phyloP scores from a whole-genome alignment of 805 yeast species.

The Candida sanyiensis region DNA sequence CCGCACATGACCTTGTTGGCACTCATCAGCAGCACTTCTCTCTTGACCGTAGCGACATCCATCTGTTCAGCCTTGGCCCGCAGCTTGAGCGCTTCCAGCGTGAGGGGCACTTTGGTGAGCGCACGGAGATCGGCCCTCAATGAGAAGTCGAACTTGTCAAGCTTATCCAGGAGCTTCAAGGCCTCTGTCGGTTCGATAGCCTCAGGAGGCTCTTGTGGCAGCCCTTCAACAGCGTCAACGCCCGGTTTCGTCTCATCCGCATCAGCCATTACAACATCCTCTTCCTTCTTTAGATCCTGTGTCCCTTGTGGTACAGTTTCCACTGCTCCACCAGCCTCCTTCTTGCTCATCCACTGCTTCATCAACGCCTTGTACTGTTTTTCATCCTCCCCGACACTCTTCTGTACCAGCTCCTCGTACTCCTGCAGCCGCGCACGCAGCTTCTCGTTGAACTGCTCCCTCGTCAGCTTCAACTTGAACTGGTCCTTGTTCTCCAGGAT shows the following conservation, averaged over 20 bases:
- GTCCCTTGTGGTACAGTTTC: too few relatives aligned
- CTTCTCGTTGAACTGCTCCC: conserved; percentile 18
- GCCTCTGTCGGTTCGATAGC: too few relatives aligned
- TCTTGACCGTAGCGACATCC: conserved; percentile 44
- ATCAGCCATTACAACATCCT: not conserved
- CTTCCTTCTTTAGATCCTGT: conserved; percentile 13
- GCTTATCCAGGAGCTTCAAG: conserved; percentile 37
- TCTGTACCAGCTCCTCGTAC: conserved; percentile 8
- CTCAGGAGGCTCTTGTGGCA: too few relatives aligned
- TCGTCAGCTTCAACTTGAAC: conserved; percentile 19
- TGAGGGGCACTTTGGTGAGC: conserved; percentile 37
- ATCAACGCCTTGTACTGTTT: conserved; percentile 10
- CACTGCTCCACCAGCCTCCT: too few relatives aligned
- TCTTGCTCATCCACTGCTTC: conserved; percentile 5
- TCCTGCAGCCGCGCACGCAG: conserved; percentile 10
- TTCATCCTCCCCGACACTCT: conserved; percentile 8
- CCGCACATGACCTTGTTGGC: conserved; percentile 78
- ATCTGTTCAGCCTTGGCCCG: conserved; percentile 52
- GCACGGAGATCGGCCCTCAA: not conserved
- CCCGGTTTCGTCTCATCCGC: not conserved
- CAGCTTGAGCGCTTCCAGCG: conserved; percentile 46
- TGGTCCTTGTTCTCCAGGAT: conserved; percentile 23
- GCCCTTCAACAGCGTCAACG: too few relatives aligned
- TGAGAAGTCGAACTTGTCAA: conserved; percentile 21
- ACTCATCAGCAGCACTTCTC: conserved; percentile 70